Evolutionary conservation across 164 flowering plant genomes (phyloP).

Genomic region (Vitis riparia): DNA sequence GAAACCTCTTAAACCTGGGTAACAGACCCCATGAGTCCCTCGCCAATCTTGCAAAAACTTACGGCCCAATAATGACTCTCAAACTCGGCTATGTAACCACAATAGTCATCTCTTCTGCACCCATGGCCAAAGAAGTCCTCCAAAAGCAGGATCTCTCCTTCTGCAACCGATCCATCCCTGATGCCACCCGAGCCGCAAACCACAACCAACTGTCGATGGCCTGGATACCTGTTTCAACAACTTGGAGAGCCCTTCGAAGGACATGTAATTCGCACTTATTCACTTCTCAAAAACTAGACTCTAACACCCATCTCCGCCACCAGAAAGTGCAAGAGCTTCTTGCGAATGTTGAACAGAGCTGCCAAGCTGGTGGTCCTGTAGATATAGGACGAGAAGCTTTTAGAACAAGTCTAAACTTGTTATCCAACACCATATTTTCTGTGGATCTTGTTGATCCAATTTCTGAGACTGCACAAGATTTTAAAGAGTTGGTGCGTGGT

Average conservation of each 20-base stretch:
- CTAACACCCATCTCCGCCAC: conserved; percentile 9
- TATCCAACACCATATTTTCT: conserved; percentile 26
- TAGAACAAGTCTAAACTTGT: conserved; percentile 12
- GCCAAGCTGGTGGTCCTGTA: conserved; percentile 7
- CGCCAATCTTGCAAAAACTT: conserved; percentile 22
- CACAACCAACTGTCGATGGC: conserved; percentile 14
- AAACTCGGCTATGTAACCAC: conserved; percentile 25
- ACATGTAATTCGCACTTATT: conserved; percentile 18
- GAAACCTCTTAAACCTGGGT: conserved; percentile 33
- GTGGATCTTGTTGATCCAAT: conserved; percentile 14
- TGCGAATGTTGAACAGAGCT: neutral
- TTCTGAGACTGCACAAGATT: conserved; percentile 16
- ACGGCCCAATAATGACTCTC: conserved; percentile 35
- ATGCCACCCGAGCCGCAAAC: conserved; percentile 8
- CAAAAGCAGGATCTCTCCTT: conserved; percentile 26
- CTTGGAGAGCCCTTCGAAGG: conserved; percentile 24
- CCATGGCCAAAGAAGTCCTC: conserved; percentile 28
- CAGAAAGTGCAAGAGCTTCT: conserved; percentile 19
- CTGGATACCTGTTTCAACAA: conserved; percentile 18
- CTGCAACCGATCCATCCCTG: conserved; percentile 21
- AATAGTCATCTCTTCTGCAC: conserved; percentile 25
- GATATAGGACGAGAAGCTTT: conserved; percentile 20
- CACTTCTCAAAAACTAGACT: conserved; percentile 14
- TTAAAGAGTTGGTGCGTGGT: conserved; percentile 15
- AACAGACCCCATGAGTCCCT: conserved; percentile 34